phyloP scores from a whole-genome alignment of 768 basidiomycete species.

The Pleurotus cornucopiae region DNA sequence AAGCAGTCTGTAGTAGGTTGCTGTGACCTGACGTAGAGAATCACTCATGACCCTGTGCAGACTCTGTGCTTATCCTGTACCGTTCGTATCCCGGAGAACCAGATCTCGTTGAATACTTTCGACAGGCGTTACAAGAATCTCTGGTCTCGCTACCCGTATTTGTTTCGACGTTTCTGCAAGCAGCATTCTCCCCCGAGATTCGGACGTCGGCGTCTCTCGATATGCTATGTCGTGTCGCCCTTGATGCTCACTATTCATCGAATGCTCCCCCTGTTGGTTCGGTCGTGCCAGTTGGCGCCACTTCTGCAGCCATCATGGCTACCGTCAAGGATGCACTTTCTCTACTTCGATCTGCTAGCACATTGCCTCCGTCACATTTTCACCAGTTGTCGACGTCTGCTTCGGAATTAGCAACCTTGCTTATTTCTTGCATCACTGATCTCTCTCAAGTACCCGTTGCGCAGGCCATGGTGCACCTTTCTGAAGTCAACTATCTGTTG shows the following conservation, averaged over 20 bases:
- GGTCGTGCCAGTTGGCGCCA: conserved; percentile 45
- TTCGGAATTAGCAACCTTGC: conserved; percentile 58
- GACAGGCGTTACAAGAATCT: conserved; percentile 49
- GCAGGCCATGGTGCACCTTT: conserved; percentile 48
- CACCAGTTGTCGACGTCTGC: conserved; percentile 56
- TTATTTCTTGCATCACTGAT: conserved; percentile 59
- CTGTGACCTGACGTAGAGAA: neutral
- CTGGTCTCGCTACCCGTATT: conserved; percentile 57
- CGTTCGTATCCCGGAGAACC: conserved; percentile 68
- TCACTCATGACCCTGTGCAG: conserved; percentile 37
- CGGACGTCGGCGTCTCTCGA: conserved; percentile 66
- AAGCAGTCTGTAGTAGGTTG: conserved; percentile 6
- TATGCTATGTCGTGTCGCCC: conserved; percentile 60
- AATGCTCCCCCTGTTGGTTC: conserved; percentile 51
- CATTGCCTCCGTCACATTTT: conserved; percentile 51
- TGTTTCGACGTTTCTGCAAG: conserved; percentile 63
- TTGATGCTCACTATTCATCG: conserved; percentile 61
- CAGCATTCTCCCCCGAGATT: conserved; percentile 59
- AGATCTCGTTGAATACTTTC: conserved; percentile 62
- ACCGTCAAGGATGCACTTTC: conserved; percentile 59
- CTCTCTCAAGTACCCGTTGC: conserved; percentile 57
- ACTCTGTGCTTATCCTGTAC: conserved; percentile 66
- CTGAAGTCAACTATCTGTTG: conserved; percentile 51
- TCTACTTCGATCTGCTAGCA: conserved; percentile 53
- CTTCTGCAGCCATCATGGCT: conserved; percentile 43